Conservation (phyloP, 805 yeast genomes). For the Monosporozyma solicola region DNA sequence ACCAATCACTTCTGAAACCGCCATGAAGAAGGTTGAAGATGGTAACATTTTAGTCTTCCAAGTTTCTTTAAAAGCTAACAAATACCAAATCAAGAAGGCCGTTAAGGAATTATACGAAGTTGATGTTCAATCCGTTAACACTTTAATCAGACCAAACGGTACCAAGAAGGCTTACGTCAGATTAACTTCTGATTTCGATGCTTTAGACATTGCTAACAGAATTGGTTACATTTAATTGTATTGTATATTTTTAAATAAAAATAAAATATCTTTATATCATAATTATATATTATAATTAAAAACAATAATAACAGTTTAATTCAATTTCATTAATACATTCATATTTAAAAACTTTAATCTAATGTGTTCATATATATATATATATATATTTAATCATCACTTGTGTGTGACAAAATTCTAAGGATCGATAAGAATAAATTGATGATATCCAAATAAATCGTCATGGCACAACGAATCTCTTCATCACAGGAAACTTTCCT, state of each 20-base stretch:
- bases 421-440: constrained; percentile 72
- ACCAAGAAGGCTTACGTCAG: constrained; percentile 99
- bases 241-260: constrained; percentile 2
- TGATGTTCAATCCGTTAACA: constrained; percentile 89
- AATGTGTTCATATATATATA: not conserved
- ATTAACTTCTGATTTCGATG: constrained; percentile 98
- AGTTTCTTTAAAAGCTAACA: constrained; percentile 95
- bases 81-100: constrained; percentile 96
- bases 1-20: constrained; percentile 96
- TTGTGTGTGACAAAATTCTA: constrained; percentile 40
- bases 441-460: constrained; percentile 71
- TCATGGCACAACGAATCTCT: constrained; percentile 71
- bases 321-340: not conserved
- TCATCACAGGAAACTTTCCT: constrained; percentile 72
- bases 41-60: constrained; percentile 98
- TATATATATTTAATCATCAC: constrained; percentile 10
- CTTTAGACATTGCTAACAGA: constrained; percentile 99
- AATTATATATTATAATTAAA: not conserved
- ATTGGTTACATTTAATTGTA: constrained; percentile 88
- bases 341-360: not conserved
- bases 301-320: not conserved
- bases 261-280: not conserved
- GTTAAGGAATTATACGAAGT: constrained; percentile 97
- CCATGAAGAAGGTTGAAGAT: constrained; percentile 99
- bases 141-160: constrained; percentile 97